Evolutionary conservation across 2,329 filamentous ascomycete species (phyloP).

Genomic region (Paramyrothecium roridum): DNA sequence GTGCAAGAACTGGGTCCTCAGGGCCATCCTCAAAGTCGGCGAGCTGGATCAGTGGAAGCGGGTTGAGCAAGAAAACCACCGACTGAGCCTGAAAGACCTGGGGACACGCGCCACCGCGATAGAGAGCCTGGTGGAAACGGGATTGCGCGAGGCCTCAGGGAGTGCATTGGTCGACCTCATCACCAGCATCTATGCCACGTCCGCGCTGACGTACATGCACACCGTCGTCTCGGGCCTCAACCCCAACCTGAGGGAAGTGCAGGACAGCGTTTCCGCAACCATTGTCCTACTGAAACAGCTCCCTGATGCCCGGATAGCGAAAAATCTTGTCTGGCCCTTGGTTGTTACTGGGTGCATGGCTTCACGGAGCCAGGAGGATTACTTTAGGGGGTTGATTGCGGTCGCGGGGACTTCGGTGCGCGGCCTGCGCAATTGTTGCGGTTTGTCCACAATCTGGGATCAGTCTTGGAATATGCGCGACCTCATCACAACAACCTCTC

Average conservation of each 20-base stretch:
- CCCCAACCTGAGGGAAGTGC: conserved; percentile 2
- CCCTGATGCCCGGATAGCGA: conserved; percentile 1
- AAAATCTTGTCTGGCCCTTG: conserved; percentile 3
- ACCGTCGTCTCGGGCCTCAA: conserved; percentile 3
- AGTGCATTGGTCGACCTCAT: conserved; percentile 1
- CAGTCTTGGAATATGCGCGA: conserved; percentile 1
- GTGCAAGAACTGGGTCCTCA: conserved; percentile 3
- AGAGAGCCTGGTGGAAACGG: background rate
- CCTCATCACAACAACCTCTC: background rate
- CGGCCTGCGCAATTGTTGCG: background rate
- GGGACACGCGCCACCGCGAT: background rate
- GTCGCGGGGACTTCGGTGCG: background rate
- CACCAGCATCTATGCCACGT: conserved; percentile 3
- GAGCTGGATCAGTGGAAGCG: conserved; percentile 3
- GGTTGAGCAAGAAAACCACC: background rate
- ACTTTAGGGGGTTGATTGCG: background rate
- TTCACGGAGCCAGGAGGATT: conserved; percentile 2
- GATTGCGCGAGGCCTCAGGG: conserved; percentile 1
- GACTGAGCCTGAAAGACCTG: conserved; percentile 2
- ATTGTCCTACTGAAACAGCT: conserved; percentile 4
- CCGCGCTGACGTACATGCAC: conserved; percentile 2
- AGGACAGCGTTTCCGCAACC: conserved; percentile 3
- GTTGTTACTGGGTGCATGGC: conserved; percentile 3
- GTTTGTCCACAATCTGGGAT: conserved; percentile 1
- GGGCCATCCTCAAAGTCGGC: conserved; percentile 4